phyloP scores from a whole-genome alignment of 169 alveolate genomes.

The Besnoitia besnoiti region DNA sequence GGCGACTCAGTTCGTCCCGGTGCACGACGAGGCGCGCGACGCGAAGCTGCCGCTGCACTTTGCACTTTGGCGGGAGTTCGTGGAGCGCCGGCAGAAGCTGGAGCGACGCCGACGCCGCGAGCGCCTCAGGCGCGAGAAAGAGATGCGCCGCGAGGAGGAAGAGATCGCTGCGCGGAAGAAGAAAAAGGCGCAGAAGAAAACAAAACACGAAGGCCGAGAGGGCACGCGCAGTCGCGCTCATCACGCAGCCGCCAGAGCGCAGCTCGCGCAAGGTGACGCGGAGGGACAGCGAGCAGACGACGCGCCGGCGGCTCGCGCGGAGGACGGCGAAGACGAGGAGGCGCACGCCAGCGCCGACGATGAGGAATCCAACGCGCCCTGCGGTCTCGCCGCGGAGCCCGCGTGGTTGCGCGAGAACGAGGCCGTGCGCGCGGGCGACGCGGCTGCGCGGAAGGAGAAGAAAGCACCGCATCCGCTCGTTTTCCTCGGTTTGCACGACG shows the following conservation, averaged over 20 bases:
- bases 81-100: neutral
- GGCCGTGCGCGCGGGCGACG: constrained; percentile 9
- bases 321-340: neutral
- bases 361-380: too few relatives aligned
- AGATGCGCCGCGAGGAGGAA: neutral
- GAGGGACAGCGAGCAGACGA: too few relatives aligned
- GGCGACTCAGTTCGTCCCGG: neutral
- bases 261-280: neutral
- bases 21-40: constrained; percentile 12
- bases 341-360: neutral
- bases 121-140: neutral
- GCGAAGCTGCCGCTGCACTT: constrained; percentile 45
- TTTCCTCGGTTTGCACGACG: constrained; percentile 21
- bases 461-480: neutral
- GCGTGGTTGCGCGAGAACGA: neutral
- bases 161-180: neutral
- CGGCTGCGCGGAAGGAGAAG: neutral
- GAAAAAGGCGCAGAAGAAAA: neutral
- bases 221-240: neutral
- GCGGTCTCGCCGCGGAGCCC: neutral
- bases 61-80: neutral
- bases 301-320: neutral
- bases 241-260: too few relatives aligned
- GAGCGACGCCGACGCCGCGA: neutral
- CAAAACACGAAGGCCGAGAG: neutral